Evolutionary conservation across 495 filamentous ascomycete genomes (phyloP).

Genomic region (Penicillium taxi): DNA sequence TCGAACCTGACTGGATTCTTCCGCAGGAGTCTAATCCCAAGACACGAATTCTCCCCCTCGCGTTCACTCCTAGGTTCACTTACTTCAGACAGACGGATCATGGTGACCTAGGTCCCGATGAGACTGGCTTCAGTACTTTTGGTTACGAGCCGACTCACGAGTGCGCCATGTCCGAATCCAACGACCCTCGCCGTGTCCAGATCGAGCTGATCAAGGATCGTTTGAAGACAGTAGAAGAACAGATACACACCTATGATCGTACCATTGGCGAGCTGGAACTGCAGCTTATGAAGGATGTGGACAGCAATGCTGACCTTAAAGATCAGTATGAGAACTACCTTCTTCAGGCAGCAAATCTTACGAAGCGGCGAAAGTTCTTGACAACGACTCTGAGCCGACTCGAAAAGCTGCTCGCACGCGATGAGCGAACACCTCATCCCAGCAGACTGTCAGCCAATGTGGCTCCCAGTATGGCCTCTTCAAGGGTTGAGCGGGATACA

Average conservation of each 20-base stretch:
- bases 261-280: slow-evolving; percentile 59
- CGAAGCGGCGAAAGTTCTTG: slow-evolving; percentile 70
- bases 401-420: slow-evolving; percentile 42
- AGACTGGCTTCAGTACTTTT: slow-evolving; percentile 72
- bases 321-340: slow-evolving; percentile 59
- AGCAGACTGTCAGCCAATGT: slow-evolving; percentile 23
- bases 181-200: slow-evolving; percentile 87
- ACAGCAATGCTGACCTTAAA: slow-evolving; percentile 44
- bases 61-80: slow-evolving; percentile 86
- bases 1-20: slow-evolving; percentile 92
- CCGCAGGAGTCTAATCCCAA: slow-evolving; percentile 86
- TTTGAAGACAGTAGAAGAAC: slow-evolving; percentile 65
- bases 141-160: slow-evolving; percentile 87
- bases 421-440: slow-evolving; percentile 22
- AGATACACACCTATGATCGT: slow-evolving; percentile 63
- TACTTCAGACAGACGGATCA: slow-evolving; percentile 98
- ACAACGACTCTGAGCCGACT: slow-evolving; percentile 64
- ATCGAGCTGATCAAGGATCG: slow-evolving; percentile 74
- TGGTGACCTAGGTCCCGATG: slow-evolving; percentile 56
- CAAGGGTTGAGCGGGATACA: slow-evolving; percentile 40
- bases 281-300: slow-evolving; percentile 47
- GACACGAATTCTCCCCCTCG: slow-evolving; percentile 86
- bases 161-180: slow-evolving; percentile 90
- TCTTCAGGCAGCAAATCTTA: slow-evolving; percentile 60
- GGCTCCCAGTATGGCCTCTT: slow-evolving; percentile 39